phyloP scores from a whole-genome alignment of 2,329 filamentous ascomycete genomes.

The Ophiostoma perfectum region DNA sequence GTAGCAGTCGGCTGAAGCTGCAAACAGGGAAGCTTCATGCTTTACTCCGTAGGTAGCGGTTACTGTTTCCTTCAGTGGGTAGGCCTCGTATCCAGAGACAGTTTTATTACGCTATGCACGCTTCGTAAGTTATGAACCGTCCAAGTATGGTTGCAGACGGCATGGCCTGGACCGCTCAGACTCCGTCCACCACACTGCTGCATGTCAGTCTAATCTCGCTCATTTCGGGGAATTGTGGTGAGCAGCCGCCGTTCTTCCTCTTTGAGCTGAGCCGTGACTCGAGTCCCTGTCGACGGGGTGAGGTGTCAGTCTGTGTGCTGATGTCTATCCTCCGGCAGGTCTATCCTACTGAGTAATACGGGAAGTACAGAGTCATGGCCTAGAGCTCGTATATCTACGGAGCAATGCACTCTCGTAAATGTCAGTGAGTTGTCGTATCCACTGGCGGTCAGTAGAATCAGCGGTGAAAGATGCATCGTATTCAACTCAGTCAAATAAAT shows the following conservation, averaged over 20 bases:
- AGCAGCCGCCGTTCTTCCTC: neutral
- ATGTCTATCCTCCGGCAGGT: too few relatives aligned
- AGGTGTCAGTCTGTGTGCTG: too few relatives aligned
- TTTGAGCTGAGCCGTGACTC: too few relatives aligned
- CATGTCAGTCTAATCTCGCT: slow-evolving; percentile 10
- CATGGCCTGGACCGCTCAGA: slow-evolving; percentile 5
- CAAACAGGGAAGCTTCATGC: neutral
- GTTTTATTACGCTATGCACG: slow-evolving; percentile 3
- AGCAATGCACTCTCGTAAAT: too few relatives aligned
- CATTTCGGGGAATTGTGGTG: slow-evolving; percentile 20
- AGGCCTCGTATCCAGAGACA: neutral
- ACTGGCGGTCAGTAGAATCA: too few relatives aligned
- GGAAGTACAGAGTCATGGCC: too few relatives aligned
- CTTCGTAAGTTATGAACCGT: neutral
- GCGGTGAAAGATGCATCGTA: too few relatives aligned
- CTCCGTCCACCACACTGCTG: neutral
- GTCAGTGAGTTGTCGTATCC: too few relatives aligned
- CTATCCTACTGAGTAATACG: too few relatives aligned
- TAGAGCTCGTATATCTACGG: too few relatives aligned
- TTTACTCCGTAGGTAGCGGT: neutral
- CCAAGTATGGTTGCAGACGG: neutral
- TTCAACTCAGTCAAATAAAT: too few relatives aligned
- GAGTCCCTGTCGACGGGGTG: too few relatives aligned
- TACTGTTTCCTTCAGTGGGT: neutral
- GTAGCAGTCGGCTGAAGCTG: neutral